Evolutionary conservation across 2,329 filamentous ascomycete genomes (phyloP), one percentile per base, ranked within the genome.

Genomic region (Huntiella omanensis): DNA sequence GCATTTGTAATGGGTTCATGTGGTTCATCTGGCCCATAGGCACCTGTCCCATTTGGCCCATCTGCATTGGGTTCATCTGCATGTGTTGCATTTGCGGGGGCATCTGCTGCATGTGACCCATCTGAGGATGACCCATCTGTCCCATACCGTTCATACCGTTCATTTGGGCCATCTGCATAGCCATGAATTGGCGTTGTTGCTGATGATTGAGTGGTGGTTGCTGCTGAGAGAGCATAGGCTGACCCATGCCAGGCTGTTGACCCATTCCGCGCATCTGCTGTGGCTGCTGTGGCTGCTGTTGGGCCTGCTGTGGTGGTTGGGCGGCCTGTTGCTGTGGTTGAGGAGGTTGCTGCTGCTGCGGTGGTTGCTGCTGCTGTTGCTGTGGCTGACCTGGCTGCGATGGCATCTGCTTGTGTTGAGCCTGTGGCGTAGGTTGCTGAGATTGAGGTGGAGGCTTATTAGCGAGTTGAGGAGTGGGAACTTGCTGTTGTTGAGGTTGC

Each of bases 61-160:
- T 49, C 33, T 46, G 48, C 48, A 47, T 47, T 10, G 44, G 40
- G 40, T 50, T 47, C 45, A 50, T 50, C n/a, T 40, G 45, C 44
- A 50, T 50, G 16, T 47, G 44, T n/a, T 33, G 15, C 40, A 50
- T 50, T 43, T 47, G 48, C 10, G 42, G 44, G 4, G 39, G 40
- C 44, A 47, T 47, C 17, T 43, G 48, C 36, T 35, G 48, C 44
- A 50, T 47, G 13, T 47, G 44, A 8, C 35, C 35, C 48, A 47
- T 47, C 16, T 47, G 40, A 3, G 48, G 33, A 19, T 50, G 48
- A 6, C 38, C 43, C 28, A 49, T 46, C n/a, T 46, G 43, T 33
- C 43, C 47, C 43, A 49, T 49, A 17, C 43, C 38, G 37, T 43
- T 45, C 41, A 48, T 48, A 5, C 41, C 46, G 10, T 43, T 44